Base-by-base conservation (phyloP, 306 rosid genomes). In the Sicyos edulis region DNA sequence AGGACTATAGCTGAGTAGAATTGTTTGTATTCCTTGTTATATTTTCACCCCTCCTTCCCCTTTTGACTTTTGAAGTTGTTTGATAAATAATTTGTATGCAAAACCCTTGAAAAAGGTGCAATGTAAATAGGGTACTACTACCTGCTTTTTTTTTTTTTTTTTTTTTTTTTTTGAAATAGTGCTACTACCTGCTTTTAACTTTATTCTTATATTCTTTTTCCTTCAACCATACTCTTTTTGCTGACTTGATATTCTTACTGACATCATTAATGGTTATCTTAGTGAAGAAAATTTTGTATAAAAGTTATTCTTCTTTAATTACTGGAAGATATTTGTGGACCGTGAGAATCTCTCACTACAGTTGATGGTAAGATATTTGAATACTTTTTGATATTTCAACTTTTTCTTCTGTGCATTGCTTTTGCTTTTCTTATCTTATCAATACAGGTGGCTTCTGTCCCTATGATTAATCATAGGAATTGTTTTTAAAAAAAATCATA, bases 71-170 rank as follows among this genome's bases (percentile, higher is more conserved):
- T 34, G 70, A 82, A 75, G 77, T 22, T 89, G 96, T 89, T 78
- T 73, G 78, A 91, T 89, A 91, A 91, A 91, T 91, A 91, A 91
- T 67, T 73, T 86, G 96, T 87, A 69, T 69, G 73, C 73, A 24
- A 68, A 49, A 68, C 21, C 73, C 73, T 16, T 16, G 4, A 24
- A 68, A 68, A 20, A 47, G 68, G 68, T 68, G 73, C 54, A 22
- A 49, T 68, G 73, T 68, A 68, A 49, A 68, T 68, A 68, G 73
- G 73, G 58, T 49, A 49, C 57, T 22, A n/a, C n/a, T 26, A 26
- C 29, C 8, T 37, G 56, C 73, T 50, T 68, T 68, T 37, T n/a
- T n/a, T n/a, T n/a, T n/a, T n/a, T n/a, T n/a, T n/a, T n/a, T n/a
- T n/a, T n/a, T n/a, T n/a, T n/a, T n/a, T n/a, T n/a, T n/a, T n/a